These are phyloP conservation scores for Geoglossum cookeanum DNA, from an alignment of 2,329 filamentous ascomycete genomes.

Conservation along the genomic window DNA sequence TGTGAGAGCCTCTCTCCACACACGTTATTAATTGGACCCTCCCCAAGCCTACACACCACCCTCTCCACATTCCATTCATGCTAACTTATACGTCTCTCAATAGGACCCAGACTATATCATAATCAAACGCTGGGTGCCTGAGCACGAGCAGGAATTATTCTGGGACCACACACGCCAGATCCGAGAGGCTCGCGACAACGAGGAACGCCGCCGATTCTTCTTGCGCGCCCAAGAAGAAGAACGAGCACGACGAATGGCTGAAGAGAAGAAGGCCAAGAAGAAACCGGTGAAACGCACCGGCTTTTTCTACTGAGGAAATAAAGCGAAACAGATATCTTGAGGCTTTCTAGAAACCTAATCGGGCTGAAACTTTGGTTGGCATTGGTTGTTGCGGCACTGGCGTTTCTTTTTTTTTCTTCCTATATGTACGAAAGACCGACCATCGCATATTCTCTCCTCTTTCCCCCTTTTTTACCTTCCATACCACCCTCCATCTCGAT, in stretches of 20 bases:
- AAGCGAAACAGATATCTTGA: no score
- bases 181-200: slow-evolving; percentile 27
- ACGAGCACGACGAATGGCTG: neutral
- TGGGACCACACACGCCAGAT: slow-evolving; percentile 51
- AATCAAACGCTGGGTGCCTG: slow-evolving; percentile 54
- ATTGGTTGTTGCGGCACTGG: no score
- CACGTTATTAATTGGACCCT: slow-evolving; percentile 4
- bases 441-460: no score
- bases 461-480: no score
- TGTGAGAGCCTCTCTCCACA: slow-evolving; percentile 16
- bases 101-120: slow-evolving; percentile 48
- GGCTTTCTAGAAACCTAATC: no score
- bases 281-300: neutral
- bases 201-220: neutral
- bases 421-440: no score
- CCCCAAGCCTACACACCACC: neutral
- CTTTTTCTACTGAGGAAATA: neutral
- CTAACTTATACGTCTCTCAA: slow-evolving; percentile 20
- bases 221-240: neutral
- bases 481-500: no score
- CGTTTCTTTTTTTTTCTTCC: no score
- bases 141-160: slow-evolving; percentile 50
- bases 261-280: slow-evolving; percentile 1
- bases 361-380: no score
- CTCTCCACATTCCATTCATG: neutral